A percentile compares a stretch with the other conserved stretches of the same genome.
Evolutionary conservation across 495 filamentous ascomycete genomes (phyloP).

Genomic region (Penicillium turbatum): DNA sequence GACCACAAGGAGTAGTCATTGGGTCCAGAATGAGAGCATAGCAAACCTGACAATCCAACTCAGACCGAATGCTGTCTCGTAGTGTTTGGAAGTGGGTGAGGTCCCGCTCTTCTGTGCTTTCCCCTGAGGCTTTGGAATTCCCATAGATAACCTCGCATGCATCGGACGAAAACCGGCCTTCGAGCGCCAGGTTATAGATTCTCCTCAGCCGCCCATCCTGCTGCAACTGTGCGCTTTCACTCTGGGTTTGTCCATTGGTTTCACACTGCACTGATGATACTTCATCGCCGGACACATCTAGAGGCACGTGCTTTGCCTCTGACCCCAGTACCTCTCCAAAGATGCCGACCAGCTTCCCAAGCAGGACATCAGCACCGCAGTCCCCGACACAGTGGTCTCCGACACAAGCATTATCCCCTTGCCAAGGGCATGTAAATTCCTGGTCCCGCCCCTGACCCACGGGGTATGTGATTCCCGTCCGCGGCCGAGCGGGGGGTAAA

Average conservation of each 20-base stretch:
- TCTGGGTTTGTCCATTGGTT: constrained; percentile 24
- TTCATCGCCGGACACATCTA: constrained; percentile 33
- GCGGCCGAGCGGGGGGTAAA: constrained; percentile 57
- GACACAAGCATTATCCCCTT: constrained; percentile 45
- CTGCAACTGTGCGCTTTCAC: constrained; percentile 16
- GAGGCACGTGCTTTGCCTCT: constrained; percentile 1
- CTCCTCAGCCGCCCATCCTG: constrained; percentile 23
- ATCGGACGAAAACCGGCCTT: constrained; percentile 30
- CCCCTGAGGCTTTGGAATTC: constrained; percentile 24
- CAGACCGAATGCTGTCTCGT: constrained; percentile 55
- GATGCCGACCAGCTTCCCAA: constrained; percentile 59
- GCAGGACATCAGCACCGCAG: constrained; percentile 69
- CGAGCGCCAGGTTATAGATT: constrained; percentile 27
- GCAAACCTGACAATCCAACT: constrained; percentile 86
- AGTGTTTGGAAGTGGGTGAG: constrained; percentile 49
- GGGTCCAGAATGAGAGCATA: constrained; percentile 75
- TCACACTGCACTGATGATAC: constrained; percentile 41
- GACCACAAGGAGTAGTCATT: constrained; percentile 78
- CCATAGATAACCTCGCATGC: constrained; percentile 53
- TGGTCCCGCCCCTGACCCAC: constrained; percentile 56
- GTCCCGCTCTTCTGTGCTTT: constrained; percentile 43
- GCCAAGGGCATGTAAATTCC: constrained; percentile 69
- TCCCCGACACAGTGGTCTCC: constrained; percentile 72
- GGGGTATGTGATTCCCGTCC: constrained; percentile 72
- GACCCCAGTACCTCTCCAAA: constrained; percentile 45